Base-by-base conservation (phyloP, 1,284 basidiomycete species). In the Microbotryomycetes sp. region DNA sequence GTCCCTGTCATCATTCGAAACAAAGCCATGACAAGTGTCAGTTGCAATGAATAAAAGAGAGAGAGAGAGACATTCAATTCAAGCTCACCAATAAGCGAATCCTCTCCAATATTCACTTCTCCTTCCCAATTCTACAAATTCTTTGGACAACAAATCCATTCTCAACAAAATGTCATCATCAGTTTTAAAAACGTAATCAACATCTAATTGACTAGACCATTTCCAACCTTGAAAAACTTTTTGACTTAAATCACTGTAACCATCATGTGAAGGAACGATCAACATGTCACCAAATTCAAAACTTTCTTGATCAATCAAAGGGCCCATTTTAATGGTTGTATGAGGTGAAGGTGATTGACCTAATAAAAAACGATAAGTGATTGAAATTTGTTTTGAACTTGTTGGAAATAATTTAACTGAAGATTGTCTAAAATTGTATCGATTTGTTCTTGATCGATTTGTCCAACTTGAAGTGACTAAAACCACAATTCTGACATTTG, bases 181-280 rank as follows among this genome's bases (percentile, higher is more conserved):
- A 36, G 68, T 69, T 47, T 65, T 65, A 29, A 69, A n/a, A 3
- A 69, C 61, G 32, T 67, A 69, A 26, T 69, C 66, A 30, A 65
- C 67, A n/a, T 63, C 64, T 42, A 62, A 42, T 16, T 32, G 32
- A 6, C 55, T 45, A 12, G 65, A 64, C 67, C 67, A 69, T 25
- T 47, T 53, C 63, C 60, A 68, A 2, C 60, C 62, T 16, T 59
- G 58, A 55, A 47, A 62, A 1, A 59, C 50, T 55, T 69, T 69
- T 25, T 49, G 22, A 42, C 58, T 68, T 28, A 59, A 42, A 6
- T 61, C 48, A 12, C 52, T 61, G 59, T 53, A 48, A 4, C 46
- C 36, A 30, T 68, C 66, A 36, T 56, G 53, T 14, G 63, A 58
- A 1, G 63, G 59, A 15, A 69, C 59, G 54, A 68, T 19, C 3